phyloP scores from a whole-genome alignment of 345 rosid genomes.

The Euphorbia tirucalli region DNA sequence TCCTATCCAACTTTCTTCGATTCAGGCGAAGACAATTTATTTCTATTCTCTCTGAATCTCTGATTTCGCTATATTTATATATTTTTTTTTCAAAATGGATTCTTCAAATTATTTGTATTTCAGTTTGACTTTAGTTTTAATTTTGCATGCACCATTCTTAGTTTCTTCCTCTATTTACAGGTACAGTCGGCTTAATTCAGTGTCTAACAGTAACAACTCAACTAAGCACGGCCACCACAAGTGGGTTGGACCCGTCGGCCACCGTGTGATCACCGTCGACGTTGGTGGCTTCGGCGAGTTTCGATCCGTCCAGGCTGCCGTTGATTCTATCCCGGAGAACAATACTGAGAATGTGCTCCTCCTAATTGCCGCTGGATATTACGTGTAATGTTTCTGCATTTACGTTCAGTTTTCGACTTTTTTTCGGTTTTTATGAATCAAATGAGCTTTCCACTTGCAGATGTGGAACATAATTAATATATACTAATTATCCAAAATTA shows the following conservation, averaged over 20 bases:
- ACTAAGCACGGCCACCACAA: slow-evolving; percentile 44
- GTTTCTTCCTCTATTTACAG: slow-evolving; percentile 34
- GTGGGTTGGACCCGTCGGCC: slow-evolving; percentile 82
- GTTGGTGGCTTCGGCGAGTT: slow-evolving; percentile 56
- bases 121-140: slow-evolving; percentile 24
- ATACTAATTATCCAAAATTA: neutral
- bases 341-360: slow-evolving; percentile 59
- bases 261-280: slow-evolving; percentile 65
- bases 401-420: neutral
- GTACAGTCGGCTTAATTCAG: slow-evolving; percentile 16
- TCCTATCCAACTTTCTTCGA: neutral
- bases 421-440: no score
- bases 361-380: slow-evolving; percentile 66
- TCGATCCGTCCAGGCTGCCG: slow-evolving; percentile 79
- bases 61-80: neutral
- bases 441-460: neutral
- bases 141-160: slow-evolving; percentile 25
- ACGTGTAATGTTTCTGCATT: slow-evolving; percentile 42
- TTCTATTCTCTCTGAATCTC: slow-evolving; percentile 14
- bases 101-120: slow-evolving; percentile 22
- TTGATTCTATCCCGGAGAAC: slow-evolving; percentile 63
- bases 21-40: neutral
- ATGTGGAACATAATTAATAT: neutral
- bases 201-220: slow-evolving; percentile 24
- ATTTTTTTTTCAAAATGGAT: slow-evolving; percentile 36